Percentiles rank a stretch among this genome's conserved stretches.
phyloP scores from a whole-genome alignment of 148 eudicot species.

The Rhododendron vialii region DNA sequence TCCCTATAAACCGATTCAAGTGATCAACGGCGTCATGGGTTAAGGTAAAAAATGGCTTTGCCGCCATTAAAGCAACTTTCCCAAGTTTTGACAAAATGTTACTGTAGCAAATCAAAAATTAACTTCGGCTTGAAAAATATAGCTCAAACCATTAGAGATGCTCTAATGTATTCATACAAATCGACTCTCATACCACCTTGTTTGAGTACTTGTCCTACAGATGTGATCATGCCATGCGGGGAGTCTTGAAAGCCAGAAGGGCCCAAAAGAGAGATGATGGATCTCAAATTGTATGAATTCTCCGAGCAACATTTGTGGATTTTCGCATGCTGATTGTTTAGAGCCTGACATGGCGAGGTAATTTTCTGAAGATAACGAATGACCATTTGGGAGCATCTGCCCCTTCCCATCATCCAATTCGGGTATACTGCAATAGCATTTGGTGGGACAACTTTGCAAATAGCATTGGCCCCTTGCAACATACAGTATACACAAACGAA shows the following conservation, averaged over 20 bases:
- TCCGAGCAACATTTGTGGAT: neutral
- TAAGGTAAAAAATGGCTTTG: too few species aligned
- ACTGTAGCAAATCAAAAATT: neutral
- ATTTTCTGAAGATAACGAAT: neutral
- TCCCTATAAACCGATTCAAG: neutral
- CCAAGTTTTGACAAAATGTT: neutral
- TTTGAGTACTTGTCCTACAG: conserved; percentile 22
- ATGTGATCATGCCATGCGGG: conserved; percentile 47
- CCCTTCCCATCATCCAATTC: neutral
- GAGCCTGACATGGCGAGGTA: neutral
- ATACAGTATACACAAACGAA: neutral
- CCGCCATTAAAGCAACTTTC: neutral
- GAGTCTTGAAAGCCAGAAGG: conserved; percentile 29
- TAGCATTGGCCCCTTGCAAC: neutral
- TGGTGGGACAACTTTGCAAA: neutral
- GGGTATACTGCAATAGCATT: neutral
- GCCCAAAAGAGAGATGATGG: conserved; percentile 8
- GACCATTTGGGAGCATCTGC: neutral
- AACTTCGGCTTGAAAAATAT: neutral
- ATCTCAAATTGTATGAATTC: conserved; percentile 19
- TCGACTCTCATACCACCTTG: neutral
- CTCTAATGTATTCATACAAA: neutral
- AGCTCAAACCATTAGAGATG: neutral
- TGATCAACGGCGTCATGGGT: neutral
- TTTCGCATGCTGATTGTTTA: neutral